phyloP scores from a whole-genome alignment of 1,284 basidiomycete genomes.

The Porogramme epimiltina region DNA sequence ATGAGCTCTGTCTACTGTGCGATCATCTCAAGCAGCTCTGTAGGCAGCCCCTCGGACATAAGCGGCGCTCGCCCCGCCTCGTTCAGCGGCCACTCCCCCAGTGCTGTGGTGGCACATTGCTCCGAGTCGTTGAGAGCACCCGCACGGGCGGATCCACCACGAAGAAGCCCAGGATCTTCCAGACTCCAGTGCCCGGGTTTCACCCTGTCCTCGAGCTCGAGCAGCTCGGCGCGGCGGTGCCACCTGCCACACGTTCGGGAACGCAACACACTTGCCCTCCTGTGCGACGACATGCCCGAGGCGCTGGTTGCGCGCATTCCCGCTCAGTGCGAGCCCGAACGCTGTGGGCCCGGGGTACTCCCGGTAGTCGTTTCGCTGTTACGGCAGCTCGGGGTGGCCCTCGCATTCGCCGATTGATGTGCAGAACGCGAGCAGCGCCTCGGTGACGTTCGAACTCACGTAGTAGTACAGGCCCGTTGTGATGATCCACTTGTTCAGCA shows the following conservation, averaged over 20 bases:
- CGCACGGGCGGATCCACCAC: slow-evolving; percentile 1
- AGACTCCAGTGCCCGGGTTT: not conserved
- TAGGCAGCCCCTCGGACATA: not conserved
- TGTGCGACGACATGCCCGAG: not conserved
- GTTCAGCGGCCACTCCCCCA: slow-evolving; percentile 17
- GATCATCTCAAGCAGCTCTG: not conserved
- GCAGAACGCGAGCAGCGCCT: not conserved
- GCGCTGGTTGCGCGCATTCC: not conserved
- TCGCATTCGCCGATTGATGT: not conserved
- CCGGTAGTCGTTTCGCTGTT: not conserved
- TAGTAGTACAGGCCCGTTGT: slow-evolving; percentile 27
- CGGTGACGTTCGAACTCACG: slow-evolving; percentile 15
- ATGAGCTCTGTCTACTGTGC: not conserved
- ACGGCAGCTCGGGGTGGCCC: not conserved
- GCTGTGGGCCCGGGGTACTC: not conserved
- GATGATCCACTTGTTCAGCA: slow-evolving; percentile 49
- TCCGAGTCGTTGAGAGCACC: slow-evolving; percentile 18
- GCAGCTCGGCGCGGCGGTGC: slow-evolving; percentile 23
- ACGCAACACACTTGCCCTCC: slow-evolving; percentile 5
- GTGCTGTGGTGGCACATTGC: slow-evolving; percentile 22
- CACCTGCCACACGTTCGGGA: slow-evolving; percentile 4
- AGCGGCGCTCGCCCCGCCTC: not conserved
- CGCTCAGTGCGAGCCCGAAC: not conserved
- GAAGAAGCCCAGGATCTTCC: slow-evolving; percentile 1
- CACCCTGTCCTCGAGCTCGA: slow-evolving; percentile 21